A percentile compares a stretch with the other conserved stretches of the same genome.
These are phyloP conservation scores for Trichoderma orchidacearum DNA, from an alignment of 495 filamentous ascomycete species.

Conservation along the genomic window DNA sequence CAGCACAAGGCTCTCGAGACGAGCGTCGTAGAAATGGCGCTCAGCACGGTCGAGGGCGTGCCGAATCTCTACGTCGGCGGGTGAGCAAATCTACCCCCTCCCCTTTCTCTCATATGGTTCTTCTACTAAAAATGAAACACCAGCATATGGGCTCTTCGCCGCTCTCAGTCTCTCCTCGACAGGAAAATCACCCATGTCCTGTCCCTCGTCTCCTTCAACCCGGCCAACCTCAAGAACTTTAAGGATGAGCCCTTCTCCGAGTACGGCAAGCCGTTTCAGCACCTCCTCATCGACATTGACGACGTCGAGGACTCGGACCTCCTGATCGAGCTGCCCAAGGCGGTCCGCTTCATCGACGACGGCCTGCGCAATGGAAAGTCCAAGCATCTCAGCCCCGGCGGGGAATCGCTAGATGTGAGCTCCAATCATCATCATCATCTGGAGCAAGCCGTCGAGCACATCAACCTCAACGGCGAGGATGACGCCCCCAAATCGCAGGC, in stretches of 20 bases:
- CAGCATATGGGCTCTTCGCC: constrained; percentile 66
- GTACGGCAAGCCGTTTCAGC: constrained; percentile 42
- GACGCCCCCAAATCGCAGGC: neutral
- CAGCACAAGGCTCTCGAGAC: neutral
- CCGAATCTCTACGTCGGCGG: constrained; percentile 73
- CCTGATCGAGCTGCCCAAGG: constrained; percentile 60
- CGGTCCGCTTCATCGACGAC: constrained; percentile 68
- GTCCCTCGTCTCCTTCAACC: constrained; percentile 56
- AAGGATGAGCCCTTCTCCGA: constrained; percentile 19
- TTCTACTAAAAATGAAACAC: constrained; percentile 1
- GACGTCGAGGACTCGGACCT: constrained; percentile 81
- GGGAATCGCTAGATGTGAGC: neutral
- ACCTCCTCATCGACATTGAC: constrained; percentile 70
- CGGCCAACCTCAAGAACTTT: constrained; percentile 31
- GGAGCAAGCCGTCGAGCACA: neutral
- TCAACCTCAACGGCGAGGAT: neutral
- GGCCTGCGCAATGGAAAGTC: constrained; percentile 33
- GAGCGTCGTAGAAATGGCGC: constrained; percentile 11
- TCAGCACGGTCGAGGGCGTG: constrained; percentile 46
- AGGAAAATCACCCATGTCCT: constrained; percentile 80
- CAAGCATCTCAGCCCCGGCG: neutral
- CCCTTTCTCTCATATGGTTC: neutral
- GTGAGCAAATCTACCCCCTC: constrained; percentile 37
- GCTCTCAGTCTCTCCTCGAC: constrained; percentile 48
- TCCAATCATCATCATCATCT: no score